Percentiles rank a stretch among this genome's conserved stretches.
phyloP scores from a whole-genome alignment of 352 stramenopile genomes.

The Globisporangium uncinulatum region DNA sequence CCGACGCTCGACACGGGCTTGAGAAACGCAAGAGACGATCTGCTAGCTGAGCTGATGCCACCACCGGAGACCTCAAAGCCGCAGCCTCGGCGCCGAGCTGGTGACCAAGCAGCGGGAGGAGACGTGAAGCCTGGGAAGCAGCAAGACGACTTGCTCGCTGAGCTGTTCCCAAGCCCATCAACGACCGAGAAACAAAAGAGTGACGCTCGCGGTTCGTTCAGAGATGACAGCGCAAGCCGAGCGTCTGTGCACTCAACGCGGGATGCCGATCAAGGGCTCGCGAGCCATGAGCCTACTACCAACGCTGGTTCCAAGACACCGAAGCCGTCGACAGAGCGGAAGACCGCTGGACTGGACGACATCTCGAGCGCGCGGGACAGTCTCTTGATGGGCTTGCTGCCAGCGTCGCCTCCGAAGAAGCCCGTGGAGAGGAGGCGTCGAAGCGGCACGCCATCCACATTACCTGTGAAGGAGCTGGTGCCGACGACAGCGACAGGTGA shows the following conservation, averaged over 20 bases:
- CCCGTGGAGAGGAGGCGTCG: constrained; percentile 9
- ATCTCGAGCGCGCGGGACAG: constrained; percentile 39
- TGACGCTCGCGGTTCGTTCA: too few relatives aligned
- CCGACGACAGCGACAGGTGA: constrained; percentile 2
- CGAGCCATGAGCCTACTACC: too few relatives aligned
- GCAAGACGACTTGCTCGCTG: constrained; percentile 13
- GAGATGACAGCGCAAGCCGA: too few relatives aligned
- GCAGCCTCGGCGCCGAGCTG: background rate
- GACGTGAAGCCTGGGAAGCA: background rate
- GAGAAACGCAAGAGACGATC: constrained; percentile 6
- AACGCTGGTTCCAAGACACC: background rate
- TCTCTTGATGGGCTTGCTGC: constrained; percentile 48
- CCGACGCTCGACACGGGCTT: background rate
- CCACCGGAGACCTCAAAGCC: background rate
- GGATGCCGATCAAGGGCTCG: too few relatives aligned
- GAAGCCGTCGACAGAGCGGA: background rate
- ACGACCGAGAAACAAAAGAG: background rate
- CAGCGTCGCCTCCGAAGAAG: constrained; percentile 27
- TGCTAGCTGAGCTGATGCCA: constrained; percentile 6
- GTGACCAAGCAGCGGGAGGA: background rate
- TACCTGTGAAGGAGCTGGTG: constrained; percentile 21
- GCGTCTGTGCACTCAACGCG: too few relatives aligned
- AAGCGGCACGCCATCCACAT: constrained; percentile 7
- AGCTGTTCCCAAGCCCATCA: constrained; percentile 17
- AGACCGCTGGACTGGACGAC: background rate